Evolutionary conservation across 1,284 basidiomycete genomes (phyloP), one percentile per base, ranked within the genome.

Genomic region (Cronartium ribicola): DNA sequence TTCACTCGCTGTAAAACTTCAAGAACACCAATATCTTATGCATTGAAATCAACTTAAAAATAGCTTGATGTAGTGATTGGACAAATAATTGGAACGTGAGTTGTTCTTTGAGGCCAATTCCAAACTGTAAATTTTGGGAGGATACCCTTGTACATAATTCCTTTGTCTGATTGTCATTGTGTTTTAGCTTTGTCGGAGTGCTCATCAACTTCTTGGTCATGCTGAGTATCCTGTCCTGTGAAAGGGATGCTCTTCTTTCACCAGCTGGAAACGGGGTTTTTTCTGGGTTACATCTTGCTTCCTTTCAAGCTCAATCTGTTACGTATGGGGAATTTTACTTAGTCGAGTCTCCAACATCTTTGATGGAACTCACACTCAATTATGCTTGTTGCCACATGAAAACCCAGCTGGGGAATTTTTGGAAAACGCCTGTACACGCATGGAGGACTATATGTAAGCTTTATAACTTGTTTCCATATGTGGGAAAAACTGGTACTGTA

Each of bases 291-390:
- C 71, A 73, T 46, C 40, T 73, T 46, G 55, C 55, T 51, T 73
- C 71, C 41, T 73, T 73, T 67, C 64, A 73, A 59, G 63, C 71
- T 37, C 71, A 73, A 44, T 66, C 71, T 46, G 61, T 73, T 41
- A 73, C 64, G 71, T 67, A 41, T 37, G 71, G 17, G 29, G 29
- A 29, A 29, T 29, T 29, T 29, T 1, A 29, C 29, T 29, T 29
- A 29, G 29, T 29, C 29, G 29, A 29, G 29, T 29, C 29, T 29
- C 2, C 29, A 29, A 29, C 29, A 1, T 29, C 29, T 29, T 29
- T 29, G 29, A 29, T 29, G 29, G 29, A 29, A 29, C 29, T 29
- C 29, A 29, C 29, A 29, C 29, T 29, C 29, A 29, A 1, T 29
- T 29, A 29, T 29, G 29, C 29, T 29, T 29, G 29, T 29, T 29